phyloP scores from a whole-genome alignment of 192 early-diverging fungal species.

The Coemansia erecta region DNA sequence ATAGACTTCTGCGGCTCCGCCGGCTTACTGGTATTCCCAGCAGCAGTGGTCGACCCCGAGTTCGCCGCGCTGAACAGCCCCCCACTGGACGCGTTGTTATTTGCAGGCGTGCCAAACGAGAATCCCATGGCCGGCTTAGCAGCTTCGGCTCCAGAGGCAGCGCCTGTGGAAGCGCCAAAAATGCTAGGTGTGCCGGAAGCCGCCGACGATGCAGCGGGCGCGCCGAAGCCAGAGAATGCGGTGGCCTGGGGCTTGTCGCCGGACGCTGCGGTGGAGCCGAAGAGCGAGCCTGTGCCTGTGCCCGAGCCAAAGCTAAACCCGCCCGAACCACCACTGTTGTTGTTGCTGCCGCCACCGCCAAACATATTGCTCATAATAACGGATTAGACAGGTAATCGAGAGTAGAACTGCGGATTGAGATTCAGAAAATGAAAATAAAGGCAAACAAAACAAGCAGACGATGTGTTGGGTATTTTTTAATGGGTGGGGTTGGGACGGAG shows the following conservation, averaged over 20 bases:
- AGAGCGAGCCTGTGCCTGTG: constrained; percentile 3
- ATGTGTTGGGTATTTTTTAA: too few species aligned
- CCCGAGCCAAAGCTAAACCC: constrained; percentile 14
- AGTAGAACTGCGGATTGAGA: too few species aligned
- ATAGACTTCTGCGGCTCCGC: background rate
- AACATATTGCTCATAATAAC: too few species aligned
- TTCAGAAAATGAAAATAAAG: too few species aligned
- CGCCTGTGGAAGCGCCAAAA: constrained; percentile 26
- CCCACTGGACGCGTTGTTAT: constrained; percentile 29
- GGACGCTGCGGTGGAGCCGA: constrained; percentile 8
- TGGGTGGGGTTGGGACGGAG: too few species aligned
- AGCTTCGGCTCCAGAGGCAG: constrained; percentile 33
- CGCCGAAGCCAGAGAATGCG: constrained; percentile 18
- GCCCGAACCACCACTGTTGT: constrained; percentile 5
- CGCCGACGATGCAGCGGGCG: constrained; percentile 12
- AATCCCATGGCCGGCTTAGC: constrained; percentile 19
- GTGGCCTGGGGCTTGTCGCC: constrained; percentile 14
- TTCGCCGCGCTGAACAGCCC: constrained; percentile 24
- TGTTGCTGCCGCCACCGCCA: constrained; percentile 9
- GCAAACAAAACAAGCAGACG: too few species aligned
- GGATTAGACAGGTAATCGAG: background rate
- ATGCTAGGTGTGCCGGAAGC: constrained; percentile 14
- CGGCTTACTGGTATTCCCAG: background rate
- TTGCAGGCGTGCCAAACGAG: constrained; percentile 29
- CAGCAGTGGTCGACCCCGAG: constrained; percentile 5